Conservation (phyloP, 192 early-diverging fungal genomes). For the Kickxella alabastrina region DNA sequence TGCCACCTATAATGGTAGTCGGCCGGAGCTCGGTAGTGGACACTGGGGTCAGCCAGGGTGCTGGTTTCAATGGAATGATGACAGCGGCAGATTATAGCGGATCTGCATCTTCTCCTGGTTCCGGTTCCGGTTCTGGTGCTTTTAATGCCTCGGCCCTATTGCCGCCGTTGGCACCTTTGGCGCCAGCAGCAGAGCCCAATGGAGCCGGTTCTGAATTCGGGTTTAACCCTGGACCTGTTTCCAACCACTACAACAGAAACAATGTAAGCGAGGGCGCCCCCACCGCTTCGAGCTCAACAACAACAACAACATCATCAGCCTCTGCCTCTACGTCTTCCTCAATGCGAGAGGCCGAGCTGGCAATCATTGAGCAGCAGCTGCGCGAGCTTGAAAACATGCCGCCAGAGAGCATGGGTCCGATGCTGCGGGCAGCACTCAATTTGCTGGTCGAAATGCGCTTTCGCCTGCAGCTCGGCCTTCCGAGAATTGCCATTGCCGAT, state of each 20-base stretch:
- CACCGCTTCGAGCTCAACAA: neutral
- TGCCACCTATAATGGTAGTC: too few relatives aligned
- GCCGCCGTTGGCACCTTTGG: too few relatives aligned
- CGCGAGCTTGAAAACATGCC: conserved; percentile 37
- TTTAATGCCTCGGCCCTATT: neutral
- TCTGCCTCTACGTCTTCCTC: conserved; percentile 1
- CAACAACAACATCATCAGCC: too few relatives aligned
- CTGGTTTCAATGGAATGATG: neutral
- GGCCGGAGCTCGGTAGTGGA: too few relatives aligned
- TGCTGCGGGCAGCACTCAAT: conserved; percentile 46
- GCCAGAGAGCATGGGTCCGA: conserved; percentile 38
- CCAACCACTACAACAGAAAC: neutral
- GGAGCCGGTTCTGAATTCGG: neutral
- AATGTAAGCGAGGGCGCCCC: neutral
- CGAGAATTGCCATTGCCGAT: conserved; percentile 12
- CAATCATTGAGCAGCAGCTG: conserved; percentile 48
- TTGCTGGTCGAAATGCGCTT: conserved; percentile 51
- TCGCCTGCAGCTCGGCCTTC: conserved; percentile 41
- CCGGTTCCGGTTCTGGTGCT: neutral
- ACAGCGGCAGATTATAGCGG: too few relatives aligned
- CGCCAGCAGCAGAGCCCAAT: too few relatives aligned
- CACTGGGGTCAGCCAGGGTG: neutral
- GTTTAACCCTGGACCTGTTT: neutral
- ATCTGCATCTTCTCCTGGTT: too few relatives aligned
- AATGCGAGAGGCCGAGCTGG: conserved; percentile 36